phyloP scores from a whole-genome alignment of 495 filamentous ascomycete genomes.

The Clohesyomyces aquaticus region DNA sequence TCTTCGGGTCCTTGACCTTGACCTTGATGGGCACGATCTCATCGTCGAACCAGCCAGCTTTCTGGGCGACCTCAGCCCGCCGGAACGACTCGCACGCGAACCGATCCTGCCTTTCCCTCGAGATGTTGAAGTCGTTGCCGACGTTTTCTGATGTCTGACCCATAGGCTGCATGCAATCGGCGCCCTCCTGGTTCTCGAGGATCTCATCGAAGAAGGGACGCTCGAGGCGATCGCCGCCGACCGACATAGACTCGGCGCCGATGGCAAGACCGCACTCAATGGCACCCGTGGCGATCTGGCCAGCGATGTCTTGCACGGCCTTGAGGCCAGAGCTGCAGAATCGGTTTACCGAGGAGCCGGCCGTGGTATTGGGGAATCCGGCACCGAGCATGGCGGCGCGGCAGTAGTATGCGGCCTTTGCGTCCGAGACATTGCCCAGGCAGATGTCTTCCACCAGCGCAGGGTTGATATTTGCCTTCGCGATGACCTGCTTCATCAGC shows the following conservation, averaged over 20 bases:
- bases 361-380: conserved; percentile 88
- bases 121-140: conserved; percentile 84
- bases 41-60: conserved; percentile 90
- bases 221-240: conserved; percentile 66
- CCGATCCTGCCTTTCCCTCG: conserved; percentile 76
- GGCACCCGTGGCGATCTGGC: conserved; percentile 76
- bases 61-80: conserved; percentile 87
- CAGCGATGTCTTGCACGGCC: conserved; percentile 90
- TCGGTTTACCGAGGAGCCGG: conserved; percentile 81
- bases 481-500: conserved; percentile 73
- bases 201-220: conserved; percentile 79
- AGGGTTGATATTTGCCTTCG: conserved; percentile 78
- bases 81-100: conserved; percentile 86
- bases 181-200: conserved; percentile 70
- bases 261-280: conserved; percentile 89
- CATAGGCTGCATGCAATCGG: conserved; percentile 93
- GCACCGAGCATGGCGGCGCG: conserved; percentile 88
- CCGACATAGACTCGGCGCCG: conserved; percentile 86
- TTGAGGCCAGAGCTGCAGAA: conserved; percentile 98
- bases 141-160: conserved; percentile 98
- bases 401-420: conserved; percentile 84
- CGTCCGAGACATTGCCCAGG: conserved; percentile 88
- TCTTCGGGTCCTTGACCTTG: conserved; percentile 78
- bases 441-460: conserved; percentile 87
- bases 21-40: conserved; percentile 89